These are phyloP conservation scores for Truncatella angustata DNA, from an alignment of 2,329 filamentous ascomycete genomes.

Conservation along the genomic window DNA sequence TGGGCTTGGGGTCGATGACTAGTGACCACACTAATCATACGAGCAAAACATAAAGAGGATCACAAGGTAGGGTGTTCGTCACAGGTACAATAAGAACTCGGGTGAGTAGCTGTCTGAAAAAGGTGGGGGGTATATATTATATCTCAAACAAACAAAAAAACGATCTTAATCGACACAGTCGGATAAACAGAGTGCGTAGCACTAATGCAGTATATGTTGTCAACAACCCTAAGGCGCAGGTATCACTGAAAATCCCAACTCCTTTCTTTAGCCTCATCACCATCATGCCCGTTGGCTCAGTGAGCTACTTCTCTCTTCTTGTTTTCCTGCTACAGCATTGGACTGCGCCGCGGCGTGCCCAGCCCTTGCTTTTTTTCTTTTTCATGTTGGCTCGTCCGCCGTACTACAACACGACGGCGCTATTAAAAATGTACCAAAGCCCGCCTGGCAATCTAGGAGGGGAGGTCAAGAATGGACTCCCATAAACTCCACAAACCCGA, in stretches of 20 bases:
- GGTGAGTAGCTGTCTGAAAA: neutral
- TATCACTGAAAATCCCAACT: neutral
- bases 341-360: neutral
- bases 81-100: too few species aligned
- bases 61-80: too few species aligned
- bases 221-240: too few species aligned
- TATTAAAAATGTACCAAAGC: neutral
- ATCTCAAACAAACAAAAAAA: conserved; percentile 10
- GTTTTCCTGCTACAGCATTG: neutral
- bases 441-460: neutral
- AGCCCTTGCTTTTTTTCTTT: neutral
- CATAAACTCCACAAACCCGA: neutral
- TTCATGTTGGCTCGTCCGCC: neutral
- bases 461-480: neutral
- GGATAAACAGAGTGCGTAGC: neutral
- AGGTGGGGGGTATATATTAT: conserved; percentile 13
- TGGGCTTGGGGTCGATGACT: too few species aligned
- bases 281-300: too few species aligned
- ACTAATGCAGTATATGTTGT: neutral
- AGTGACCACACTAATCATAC: too few species aligned
- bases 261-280: neutral
- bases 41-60: too few species aligned
- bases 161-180: neutral
- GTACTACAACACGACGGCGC: neutral
- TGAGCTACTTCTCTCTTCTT: neutral